These are phyloP conservation scores for Coemansia sp. DNA, from an alignment of 192 early-diverging fungal genomes.

Conservation along the genomic window DNA sequence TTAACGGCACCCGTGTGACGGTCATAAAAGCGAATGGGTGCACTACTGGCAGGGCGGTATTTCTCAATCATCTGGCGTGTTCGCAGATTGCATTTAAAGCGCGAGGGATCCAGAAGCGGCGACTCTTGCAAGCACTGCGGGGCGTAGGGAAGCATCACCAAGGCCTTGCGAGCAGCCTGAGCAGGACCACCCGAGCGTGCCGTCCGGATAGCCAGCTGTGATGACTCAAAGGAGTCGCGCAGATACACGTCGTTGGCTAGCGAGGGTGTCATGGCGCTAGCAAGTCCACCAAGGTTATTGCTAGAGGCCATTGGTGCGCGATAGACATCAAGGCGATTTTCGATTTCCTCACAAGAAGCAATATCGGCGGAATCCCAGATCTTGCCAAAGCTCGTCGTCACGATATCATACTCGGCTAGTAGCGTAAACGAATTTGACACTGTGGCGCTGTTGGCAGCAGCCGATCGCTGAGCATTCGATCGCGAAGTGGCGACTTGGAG, in stretches of 20 bases:
- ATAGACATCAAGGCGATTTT: conserved; percentile 34
- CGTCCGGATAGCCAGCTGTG: conserved; percentile 38
- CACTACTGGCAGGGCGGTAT: conserved; percentile 22
- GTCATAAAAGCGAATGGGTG: conserved; percentile 52
- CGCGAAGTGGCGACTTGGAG: conserved; percentile 48
- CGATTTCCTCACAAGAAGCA: conserved; percentile 16
- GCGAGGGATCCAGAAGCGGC: conserved; percentile 35
- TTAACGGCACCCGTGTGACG: conserved; percentile 29
- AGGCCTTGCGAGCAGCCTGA: conserved; percentile 52
- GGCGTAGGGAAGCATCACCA: conserved; percentile 39
- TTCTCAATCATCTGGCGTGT: conserved; percentile 47
- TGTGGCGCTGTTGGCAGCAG: conserved; percentile 25
- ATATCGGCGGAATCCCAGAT: conserved; percentile 45
- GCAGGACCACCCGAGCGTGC: conserved; percentile 46
- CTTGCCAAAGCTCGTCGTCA: conserved; percentile 20
- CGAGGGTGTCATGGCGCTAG: conserved; percentile 29
- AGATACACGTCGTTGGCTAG: conserved; percentile 47
- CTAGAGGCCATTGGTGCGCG: conserved; percentile 38
- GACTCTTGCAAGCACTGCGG: conserved; percentile 53
- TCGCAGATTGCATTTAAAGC: conserved; percentile 52
- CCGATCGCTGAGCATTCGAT: conserved; percentile 28
- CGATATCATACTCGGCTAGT: conserved; percentile 50
- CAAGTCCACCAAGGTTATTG: neutral
- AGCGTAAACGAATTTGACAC: conserved; percentile 41
- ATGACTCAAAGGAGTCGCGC: conserved; percentile 40